phyloP scores from a whole-genome alignment of 1,284 basidiomycete genomes.

The Microbotryum lychnidis-dioicae region DNA sequence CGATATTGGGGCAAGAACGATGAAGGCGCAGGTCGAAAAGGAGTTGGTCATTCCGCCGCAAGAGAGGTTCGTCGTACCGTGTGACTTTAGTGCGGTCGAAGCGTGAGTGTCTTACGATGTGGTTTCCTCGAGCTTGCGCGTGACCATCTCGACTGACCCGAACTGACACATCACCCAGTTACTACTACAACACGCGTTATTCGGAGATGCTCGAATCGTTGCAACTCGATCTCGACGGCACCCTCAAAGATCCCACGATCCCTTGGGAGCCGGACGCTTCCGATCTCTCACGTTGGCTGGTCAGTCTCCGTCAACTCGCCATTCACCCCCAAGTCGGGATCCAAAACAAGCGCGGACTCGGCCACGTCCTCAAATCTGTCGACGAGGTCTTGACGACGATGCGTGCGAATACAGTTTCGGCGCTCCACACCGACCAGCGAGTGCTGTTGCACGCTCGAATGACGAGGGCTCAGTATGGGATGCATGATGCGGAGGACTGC shows the following conservation, averaged over 20 bases:
- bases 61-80: constrained; percentile 28
- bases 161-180: background rate
- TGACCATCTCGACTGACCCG: background rate
- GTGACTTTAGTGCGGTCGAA: constrained; percentile 31
- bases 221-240: constrained; percentile 21
- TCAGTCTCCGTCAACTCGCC: constrained; percentile 19
- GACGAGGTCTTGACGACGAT: constrained; percentile 29
- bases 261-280: constrained; percentile 10
- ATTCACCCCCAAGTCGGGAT: constrained; percentile 23
- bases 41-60: constrained; percentile 32
- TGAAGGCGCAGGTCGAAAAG: constrained; percentile 29
- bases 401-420: constrained; percentile 22
- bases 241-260: background rate
- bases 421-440: constrained; percentile 21
- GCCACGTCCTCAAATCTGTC: constrained; percentile 26
- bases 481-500: constrained; percentile 31
- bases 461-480: constrained; percentile 23
- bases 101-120: background rate
- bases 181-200: constrained; percentile 27
- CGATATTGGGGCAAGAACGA: constrained; percentile 30
- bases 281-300: constrained; percentile 7
- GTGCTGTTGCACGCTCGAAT: constrained; percentile 14
- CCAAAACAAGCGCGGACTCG: constrained; percentile 5
- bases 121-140: too few species aligned
- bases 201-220: constrained; percentile 21